Conservation (phyloP, 2,329 filamentous ascomycete species). For the Alternaria panax region DNA sequence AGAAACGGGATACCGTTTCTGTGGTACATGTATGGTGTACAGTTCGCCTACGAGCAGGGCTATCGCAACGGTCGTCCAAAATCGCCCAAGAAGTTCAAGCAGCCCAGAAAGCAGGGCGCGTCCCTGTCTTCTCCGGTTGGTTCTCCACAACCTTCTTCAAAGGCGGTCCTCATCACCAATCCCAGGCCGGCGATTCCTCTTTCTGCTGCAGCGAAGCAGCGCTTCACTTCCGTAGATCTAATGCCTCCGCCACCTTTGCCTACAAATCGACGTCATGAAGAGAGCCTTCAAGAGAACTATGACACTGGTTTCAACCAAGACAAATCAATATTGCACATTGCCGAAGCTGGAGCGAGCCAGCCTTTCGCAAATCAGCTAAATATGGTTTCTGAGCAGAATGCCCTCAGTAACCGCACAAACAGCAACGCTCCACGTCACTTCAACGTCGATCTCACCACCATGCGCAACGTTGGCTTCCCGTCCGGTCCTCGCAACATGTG, state of each 20-base stretch:
- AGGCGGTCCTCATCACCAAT: neutral
- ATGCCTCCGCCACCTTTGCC: constrained; percentile 2
- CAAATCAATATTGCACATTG: neutral
- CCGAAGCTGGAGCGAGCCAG: neutral
- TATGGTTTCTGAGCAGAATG: constrained; percentile 19
- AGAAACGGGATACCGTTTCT: constrained; percentile 37
- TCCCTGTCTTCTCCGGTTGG: neutral
- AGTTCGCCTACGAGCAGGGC: constrained; percentile 25
- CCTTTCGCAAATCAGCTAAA: constrained; percentile 27
- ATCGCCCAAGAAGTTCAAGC: constrained; percentile 30
- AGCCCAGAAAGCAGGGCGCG: constrained; percentile 15
- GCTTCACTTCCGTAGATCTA: constrained; percentile 1
- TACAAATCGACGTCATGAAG: neutral
- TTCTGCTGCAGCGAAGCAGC: constrained; percentile 8
- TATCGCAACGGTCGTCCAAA: constrained; percentile 22
- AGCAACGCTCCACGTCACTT: constrained; percentile 4
- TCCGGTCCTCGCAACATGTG: constrained; percentile 3
- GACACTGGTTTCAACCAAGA: neutral
- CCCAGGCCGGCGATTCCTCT: neutral
- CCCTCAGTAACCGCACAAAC: constrained; percentile 10
- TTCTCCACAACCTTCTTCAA: neutral
- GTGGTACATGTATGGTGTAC: constrained; percentile 42
- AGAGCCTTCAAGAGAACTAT: neutral
- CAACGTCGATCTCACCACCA: constrained; percentile 17
- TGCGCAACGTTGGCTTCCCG: constrained; percentile 21